A percentile compares a stretch with the other conserved stretches of the same genome.
These are phyloP conservation scores for Aspergillus nanangensis DNA, from an alignment of 495 filamentous ascomycete species.

Conservation along the genomic window DNA sequence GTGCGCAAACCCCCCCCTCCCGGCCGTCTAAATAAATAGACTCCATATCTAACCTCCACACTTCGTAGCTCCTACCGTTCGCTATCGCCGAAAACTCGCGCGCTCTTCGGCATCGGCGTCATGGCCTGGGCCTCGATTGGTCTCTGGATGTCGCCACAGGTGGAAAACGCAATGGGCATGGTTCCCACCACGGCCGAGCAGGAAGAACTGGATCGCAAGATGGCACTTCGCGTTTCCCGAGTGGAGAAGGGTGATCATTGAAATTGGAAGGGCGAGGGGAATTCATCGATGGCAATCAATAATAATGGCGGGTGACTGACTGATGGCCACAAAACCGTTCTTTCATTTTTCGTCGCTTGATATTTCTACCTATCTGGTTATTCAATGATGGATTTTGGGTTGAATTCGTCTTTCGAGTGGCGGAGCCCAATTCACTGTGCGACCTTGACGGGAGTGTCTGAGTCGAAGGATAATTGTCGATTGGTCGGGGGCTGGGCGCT, in stretches of 20 bases:
- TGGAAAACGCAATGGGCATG: constrained; percentile 59
- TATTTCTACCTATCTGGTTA: too few species aligned
- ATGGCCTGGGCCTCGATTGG: constrained; percentile 62
- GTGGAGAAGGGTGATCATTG: constrained; percentile 26
- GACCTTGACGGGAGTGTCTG: too few species aligned
- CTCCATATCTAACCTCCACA: constrained; percentile 9
- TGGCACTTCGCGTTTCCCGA: constrained; percentile 43
- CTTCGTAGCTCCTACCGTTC: constrained; percentile 51
- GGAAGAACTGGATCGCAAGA: constrained; percentile 46
- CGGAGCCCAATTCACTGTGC: too few species aligned
- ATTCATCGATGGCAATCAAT: too few species aligned
- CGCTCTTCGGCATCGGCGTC: constrained; percentile 59
- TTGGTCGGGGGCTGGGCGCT: too few species aligned
- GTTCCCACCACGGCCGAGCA: constrained; percentile 58
- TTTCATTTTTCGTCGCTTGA: too few species aligned
- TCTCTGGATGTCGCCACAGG: constrained; percentile 52
- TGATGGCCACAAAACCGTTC: too few species aligned
- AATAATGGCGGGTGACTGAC: too few species aligned
- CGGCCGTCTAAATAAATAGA: not conserved
- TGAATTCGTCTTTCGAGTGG: too few species aligned
- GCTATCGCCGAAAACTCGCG: constrained; percentile 56
- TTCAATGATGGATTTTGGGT: too few species aligned
- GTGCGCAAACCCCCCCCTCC: too few species aligned
- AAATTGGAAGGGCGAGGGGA: constrained; percentile 7
- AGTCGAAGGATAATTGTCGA: too few species aligned